Percentiles rank a stretch among this genome's conserved stretches.
Evolutionary conservation across 495 filamentous ascomycete species (phyloP).

Genomic region (Neurospora sp.): DNA sequence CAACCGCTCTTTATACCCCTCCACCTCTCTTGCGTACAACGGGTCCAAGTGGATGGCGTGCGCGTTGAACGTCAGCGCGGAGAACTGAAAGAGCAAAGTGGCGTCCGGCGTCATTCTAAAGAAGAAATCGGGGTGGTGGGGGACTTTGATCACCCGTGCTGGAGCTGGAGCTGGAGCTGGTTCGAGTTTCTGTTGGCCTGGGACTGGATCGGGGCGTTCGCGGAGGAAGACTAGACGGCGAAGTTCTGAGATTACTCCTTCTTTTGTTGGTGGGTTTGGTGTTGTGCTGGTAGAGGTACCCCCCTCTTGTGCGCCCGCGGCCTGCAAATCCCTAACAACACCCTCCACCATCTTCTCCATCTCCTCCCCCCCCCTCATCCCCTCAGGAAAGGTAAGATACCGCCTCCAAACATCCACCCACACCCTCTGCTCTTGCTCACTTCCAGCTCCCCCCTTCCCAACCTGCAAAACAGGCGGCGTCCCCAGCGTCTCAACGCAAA

Average conservation of each 20-base stretch:
- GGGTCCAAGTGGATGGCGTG: conserved; percentile 79
- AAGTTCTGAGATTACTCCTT: background rate
- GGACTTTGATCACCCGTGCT: conserved; percentile 5
- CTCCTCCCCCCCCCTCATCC: background rate
- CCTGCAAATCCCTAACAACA: background rate
- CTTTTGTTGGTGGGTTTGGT: background rate
- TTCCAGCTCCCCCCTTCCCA: conserved; percentile 7
- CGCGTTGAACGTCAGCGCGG: conserved; percentile 75
- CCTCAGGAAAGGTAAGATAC: conserved; percentile 10
- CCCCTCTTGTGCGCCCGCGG: background rate
- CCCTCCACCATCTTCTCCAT: background rate
- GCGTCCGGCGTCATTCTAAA: conserved; percentile 52
- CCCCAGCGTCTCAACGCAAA: conserved; percentile 57
- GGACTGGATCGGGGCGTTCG: background rate
- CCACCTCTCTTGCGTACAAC: conserved; percentile 53
- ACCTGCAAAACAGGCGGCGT: conserved; percentile 31
- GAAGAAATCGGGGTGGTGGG: conserved; percentile 41
- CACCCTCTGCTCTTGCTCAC: conserved; percentile 23
- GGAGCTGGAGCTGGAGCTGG: background rate
- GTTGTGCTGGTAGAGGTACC: background rate
- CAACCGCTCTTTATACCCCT: conserved; percentile 64
- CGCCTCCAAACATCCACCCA: conserved; percentile 31
- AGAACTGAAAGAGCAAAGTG: conserved; percentile 71
- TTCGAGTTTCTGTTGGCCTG: background rate
- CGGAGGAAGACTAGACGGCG: background rate